These are phyloP conservation scores for Auxenochlorella pyrenoidosa DNA, from an alignment of 139 green algal species.

Conservation along the genomic window DNA sequence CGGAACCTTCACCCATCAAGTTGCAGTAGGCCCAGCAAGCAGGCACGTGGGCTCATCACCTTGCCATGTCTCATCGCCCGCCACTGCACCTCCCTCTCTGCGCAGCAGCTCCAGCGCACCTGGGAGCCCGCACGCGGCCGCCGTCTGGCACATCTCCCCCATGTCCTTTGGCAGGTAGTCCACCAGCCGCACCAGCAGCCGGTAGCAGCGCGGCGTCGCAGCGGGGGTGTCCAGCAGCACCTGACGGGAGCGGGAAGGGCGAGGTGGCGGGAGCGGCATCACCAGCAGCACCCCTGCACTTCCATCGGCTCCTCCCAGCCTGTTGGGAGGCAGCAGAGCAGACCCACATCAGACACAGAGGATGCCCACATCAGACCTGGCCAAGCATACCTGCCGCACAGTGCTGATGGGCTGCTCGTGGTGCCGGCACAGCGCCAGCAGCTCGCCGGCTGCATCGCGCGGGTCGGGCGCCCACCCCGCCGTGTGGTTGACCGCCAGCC, in stretches of 20 bases:
- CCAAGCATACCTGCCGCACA: constrained; percentile 10
- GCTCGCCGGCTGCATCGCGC: not conserved
- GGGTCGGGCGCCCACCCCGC: constrained; percentile 26
- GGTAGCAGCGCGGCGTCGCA: constrained; percentile 33
- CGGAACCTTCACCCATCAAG: no score
- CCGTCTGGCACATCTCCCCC: constrained; percentile 15
- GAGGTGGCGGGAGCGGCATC: not conserved
- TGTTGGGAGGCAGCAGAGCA: no score
- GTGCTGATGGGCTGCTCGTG: constrained; percentile 22
- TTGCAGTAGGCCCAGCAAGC: no score
- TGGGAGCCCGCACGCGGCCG: constrained; percentile 6
- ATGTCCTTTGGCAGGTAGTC: constrained; percentile 29
- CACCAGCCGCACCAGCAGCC: constrained; percentile 39
- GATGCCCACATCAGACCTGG: not conserved
- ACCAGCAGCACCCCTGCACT: no score
- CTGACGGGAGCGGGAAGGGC: not conserved
- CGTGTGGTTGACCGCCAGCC: constrained; percentile 35
- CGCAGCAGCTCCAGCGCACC: not conserved
- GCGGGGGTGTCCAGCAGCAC: constrained; percentile 20
- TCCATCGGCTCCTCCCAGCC: no score
- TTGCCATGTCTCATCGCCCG: not conserved
- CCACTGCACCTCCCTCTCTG: not conserved
- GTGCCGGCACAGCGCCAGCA: constrained; percentile 32
- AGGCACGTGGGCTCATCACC: no score
- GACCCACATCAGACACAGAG: not conserved